Conservation (phyloP, 2,329 filamentous ascomycete species). For the Alternaria ethzedia region DNA sequence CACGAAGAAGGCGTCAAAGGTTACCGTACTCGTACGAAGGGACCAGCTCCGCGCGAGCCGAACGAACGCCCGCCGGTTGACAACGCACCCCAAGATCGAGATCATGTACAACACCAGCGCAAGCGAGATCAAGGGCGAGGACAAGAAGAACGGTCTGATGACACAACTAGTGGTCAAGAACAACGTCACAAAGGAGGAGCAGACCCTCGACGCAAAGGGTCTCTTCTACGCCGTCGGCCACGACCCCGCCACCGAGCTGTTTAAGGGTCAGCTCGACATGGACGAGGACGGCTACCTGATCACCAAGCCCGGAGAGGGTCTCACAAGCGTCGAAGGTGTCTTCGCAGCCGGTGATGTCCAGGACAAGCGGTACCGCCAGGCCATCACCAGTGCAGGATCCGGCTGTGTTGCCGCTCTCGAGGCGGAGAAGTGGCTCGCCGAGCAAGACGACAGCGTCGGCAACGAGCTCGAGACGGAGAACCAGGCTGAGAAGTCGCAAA, state of each 20-base stretch:
- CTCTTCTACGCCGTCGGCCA: slow-evolving; percentile 98
- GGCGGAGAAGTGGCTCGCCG: slow-evolving; percentile 89
- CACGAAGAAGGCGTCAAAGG: slow-evolving; percentile 95
- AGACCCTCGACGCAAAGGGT: slow-evolving; percentile 88
- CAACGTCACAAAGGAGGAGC: slow-evolving; percentile 73
- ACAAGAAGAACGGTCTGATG: slow-evolving; percentile 78
- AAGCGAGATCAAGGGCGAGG: slow-evolving; percentile 83
- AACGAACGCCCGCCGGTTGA: slow-evolving; percentile 87
- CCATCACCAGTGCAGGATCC: slow-evolving; percentile 93
- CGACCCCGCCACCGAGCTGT: slow-evolving; percentile 87
- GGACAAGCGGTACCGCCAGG: slow-evolving; percentile 97
- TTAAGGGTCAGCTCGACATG: slow-evolving; percentile 88
- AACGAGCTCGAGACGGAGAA: slow-evolving; percentile 57
- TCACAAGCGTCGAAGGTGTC: slow-evolving; percentile 88
- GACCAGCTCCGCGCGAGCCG: slow-evolving; percentile 86
- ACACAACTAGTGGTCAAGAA: slow-evolving; percentile 85
- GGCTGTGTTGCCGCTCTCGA: slow-evolving; percentile 96
- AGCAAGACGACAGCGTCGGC: slow-evolving; percentile 66
- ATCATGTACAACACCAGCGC: slow-evolving; percentile 85
- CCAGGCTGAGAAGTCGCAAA: slow-evolving; percentile 57
- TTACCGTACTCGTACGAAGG: slow-evolving; percentile 89
- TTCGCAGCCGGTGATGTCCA: slow-evolving; percentile 98
- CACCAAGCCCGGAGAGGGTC: slow-evolving; percentile 85
- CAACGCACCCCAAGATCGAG: slow-evolving; percentile 85
- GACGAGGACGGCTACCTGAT: slow-evolving; percentile 91